These are phyloP conservation scores for Aspergillus tamarii DNA, from an alignment of 2,329 filamentous ascomycete genomes.

Conservation along the genomic window DNA sequence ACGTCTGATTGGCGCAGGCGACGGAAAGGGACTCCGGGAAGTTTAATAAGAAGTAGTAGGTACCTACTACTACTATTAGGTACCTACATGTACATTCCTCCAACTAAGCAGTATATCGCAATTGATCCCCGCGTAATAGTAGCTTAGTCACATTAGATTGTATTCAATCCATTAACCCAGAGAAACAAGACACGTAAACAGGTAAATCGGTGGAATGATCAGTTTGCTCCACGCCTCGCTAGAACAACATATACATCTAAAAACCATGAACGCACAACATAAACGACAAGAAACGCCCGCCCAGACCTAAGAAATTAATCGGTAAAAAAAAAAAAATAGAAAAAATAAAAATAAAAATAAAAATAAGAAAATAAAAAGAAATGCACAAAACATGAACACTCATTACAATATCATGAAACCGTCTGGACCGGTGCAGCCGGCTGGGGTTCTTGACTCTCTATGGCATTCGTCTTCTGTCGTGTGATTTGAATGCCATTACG, in stretches of 20 bases:
- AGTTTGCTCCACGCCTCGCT: conserved; percentile 25
- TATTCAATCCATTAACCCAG: not conserved
- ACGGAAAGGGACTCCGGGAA: not conserved
- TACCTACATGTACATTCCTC: not conserved
- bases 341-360: conserved; percentile 9
- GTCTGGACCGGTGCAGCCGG: conserved; percentile 33
- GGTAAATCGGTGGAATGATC: conserved; percentile 8
- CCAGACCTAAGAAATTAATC: conserved; percentile 5
- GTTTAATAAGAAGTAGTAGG: not conserved
- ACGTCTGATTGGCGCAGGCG: not conserved
- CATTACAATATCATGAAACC: conserved; percentile 30
- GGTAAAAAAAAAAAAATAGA: conserved; percentile 10
- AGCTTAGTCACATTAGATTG: not conserved
- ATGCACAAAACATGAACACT: not conserved
- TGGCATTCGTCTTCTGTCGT: conserved; percentile 25
- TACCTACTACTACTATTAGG: not conserved
- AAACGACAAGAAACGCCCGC: conserved; percentile 15
- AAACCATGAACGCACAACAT: conserved; percentile 10
- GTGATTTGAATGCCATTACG: conserved; percentile 37
- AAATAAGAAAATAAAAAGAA: conserved; percentile 10
- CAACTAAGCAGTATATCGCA: not conserved
- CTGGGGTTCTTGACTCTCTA: conserved; percentile 29
- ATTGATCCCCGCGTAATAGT: not conserved
- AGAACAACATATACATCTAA: conserved; percentile 22
- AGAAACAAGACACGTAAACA: not conserved